Base-by-base conservation (phyloP, 1,139 yeast species). In the Candida tropicalis region DNA sequence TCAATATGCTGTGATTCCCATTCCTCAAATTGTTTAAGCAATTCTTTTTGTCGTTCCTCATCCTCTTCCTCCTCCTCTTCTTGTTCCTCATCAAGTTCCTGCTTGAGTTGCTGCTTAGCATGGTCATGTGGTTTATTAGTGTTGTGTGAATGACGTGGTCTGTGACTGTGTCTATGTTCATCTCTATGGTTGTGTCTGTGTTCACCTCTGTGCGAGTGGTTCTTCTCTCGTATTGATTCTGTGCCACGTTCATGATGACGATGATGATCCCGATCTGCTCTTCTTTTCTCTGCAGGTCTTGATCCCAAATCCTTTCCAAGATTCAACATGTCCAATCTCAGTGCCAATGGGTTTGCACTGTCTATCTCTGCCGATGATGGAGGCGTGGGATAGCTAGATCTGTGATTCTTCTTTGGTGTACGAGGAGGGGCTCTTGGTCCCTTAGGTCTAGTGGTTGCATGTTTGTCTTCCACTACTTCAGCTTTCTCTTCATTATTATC, bases 11-110 rank as follows among this genome's bases (percentile, higher is more conserved):
- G 16, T 60, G 57, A 43, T 59, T 58, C 29, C 58, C 62, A 58
- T 45, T 63, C 65, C 39, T 59, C 63, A 35, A 68, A 57, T 58
- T 68, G 58, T 31, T 58, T 58, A 26, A 59, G 55, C 15, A 68
- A 60, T 40, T 68, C 73, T 25, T 57, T 55, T 42, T 61, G 52
- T 25, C 57, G 51, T 36, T 56, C 44, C 20, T 57, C 62, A 11
- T 58, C 63, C 38, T 58, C 51, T 36, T 56, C 44, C 20, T 57
- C 62, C n/a, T 58, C 63, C 38, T 50, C 52, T 38, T 49, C 56
- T 16, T 52, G 56, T 49, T 43, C 28, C 43, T 46, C 25, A 6
- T 39, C 46, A 29, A 52, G 43, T 15, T 50, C 47, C 35, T 47
- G 37, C 36, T 44, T 31, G 25, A 15, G 32, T 16, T 8, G 12